Evolutionary conservation across 768 basidiomycete species (phyloP).

Genomic region (Psilocybe subaeruginosa): DNA sequence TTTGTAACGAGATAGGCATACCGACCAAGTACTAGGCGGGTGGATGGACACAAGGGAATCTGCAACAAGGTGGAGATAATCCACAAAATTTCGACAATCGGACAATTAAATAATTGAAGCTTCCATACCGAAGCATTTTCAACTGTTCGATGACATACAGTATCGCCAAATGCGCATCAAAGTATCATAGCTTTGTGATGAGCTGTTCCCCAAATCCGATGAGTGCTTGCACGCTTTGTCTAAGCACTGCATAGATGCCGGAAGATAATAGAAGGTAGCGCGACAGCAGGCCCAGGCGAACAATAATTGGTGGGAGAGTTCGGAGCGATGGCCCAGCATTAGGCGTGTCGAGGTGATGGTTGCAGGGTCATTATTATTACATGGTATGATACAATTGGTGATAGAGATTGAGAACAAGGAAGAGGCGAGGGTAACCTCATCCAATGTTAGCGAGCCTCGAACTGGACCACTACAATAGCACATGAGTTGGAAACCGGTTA

Average conservation of each 20-base stretch:
- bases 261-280: neutral
- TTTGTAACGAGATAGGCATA: no score
- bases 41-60: no score
- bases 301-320: slow-evolving; percentile 7
- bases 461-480: slow-evolving; percentile 67
- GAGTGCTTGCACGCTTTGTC: neutral
- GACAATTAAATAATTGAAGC: no score
- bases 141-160: no score
- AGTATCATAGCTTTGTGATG: neutral
- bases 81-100: no score
- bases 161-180: no score
- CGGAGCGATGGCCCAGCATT: neutral
- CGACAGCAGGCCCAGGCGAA: neutral
- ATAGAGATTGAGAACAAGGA: neutral
- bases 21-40: no score
- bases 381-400: slow-evolving; percentile 13
- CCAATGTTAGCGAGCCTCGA: slow-evolving; percentile 70
- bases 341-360: neutral
- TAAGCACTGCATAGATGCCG: neutral
- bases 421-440: neutral
- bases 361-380: slow-evolving; percentile 1
- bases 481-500: slow-evolving; percentile 11
- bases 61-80: no score
- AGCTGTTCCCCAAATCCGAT: no score
- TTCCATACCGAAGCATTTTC: no score